phyloP scores from a whole-genome alignment of 108 stramenopile species.

The Skeletonema menzelii region DNA sequence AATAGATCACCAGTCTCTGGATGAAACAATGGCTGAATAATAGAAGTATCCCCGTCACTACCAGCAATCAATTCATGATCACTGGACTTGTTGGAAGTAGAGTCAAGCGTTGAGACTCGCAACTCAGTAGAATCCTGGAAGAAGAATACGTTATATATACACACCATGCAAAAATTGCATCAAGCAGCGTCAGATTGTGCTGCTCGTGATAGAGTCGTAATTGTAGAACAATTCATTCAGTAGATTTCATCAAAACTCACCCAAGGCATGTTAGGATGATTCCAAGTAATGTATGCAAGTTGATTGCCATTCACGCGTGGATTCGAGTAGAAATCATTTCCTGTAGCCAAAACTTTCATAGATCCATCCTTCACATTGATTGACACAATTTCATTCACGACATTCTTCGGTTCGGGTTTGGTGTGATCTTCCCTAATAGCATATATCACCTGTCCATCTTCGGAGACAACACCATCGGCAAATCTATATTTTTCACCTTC shows the following conservation, averaged over 20 bases:
- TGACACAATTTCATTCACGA: constrained; percentile 67
- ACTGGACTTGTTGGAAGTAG: constrained; percentile 14
- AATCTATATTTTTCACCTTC: constrained; percentile 52
- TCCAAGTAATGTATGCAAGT: constrained; percentile 72
- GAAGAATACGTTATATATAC: too few species aligned
- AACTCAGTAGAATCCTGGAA: constrained; percentile 69
- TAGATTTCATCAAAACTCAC: too few species aligned
- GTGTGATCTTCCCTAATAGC: constrained; percentile 46
- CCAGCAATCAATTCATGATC: constrained; percentile 55
- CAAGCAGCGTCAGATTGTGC: too few species aligned
- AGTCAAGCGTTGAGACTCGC: constrained; percentile 26
- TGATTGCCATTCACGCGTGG: constrained; percentile 56
- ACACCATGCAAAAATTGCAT: too few species aligned
- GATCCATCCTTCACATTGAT: constrained; percentile 33
- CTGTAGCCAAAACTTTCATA: constrained; percentile 56
- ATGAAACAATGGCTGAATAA: constrained; percentile 70
- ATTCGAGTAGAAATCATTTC: constrained; percentile 69
- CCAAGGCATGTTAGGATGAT: constrained; percentile 90
- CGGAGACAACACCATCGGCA: constrained; percentile 52
- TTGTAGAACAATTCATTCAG: too few species aligned
- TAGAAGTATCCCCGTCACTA: constrained; percentile 59
- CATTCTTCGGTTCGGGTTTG: constrained; percentile 50
- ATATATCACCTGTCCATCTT: constrained; percentile 33
- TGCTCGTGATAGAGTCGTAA: too few species aligned
- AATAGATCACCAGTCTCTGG: constrained; percentile 54